Conservation (phyloP, 2,329 filamentous ascomycete species). For the Colletotrichum chlorophyti region DNA sequence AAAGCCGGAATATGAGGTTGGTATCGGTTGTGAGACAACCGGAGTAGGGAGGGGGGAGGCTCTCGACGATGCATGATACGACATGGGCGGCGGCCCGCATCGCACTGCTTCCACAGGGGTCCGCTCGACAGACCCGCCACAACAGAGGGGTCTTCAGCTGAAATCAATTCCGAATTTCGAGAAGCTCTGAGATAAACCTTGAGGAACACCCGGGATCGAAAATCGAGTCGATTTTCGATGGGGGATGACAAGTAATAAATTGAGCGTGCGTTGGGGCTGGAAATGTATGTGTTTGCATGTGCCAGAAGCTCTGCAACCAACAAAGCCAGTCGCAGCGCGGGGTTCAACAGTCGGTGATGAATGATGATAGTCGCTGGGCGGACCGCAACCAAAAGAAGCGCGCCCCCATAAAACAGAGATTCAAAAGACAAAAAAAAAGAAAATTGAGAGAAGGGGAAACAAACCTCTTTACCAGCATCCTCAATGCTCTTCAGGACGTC, state of each 20-base stretch:
- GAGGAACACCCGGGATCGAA: not conserved
- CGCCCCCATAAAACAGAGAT: not conserved
- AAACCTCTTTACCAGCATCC: slow-evolving; percentile 76
- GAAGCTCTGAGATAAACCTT: slow-evolving; percentile 23
- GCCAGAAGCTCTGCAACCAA: slow-evolving; percentile 21
- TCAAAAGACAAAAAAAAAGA: slow-evolving; percentile 30
- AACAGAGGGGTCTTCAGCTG: slow-evolving; percentile 8
- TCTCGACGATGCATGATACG: not conserved
- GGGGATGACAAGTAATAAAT: slow-evolving; percentile 11
- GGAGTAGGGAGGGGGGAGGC: too few species aligned
- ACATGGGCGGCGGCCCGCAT: slow-evolving; percentile 12
- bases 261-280: slow-evolving; percentile 13
- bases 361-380: not conserved
- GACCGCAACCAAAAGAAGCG: not conserved
- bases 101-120: slow-evolving; percentile 8
- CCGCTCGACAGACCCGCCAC: not conserved
- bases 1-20: too few species aligned
- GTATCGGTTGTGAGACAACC: too few species aligned
- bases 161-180: slow-evolving; percentile 27
- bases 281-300: slow-evolving; percentile 8
- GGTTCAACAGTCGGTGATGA: not conserved
- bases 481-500: slow-evolving; percentile 81
- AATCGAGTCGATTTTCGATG: slow-evolving; percentile 10
- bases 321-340: not conserved
- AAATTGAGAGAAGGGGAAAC: slow-evolving; percentile 35